Evolutionary conservation across 2,329 filamentous ascomycete genomes (phyloP).

Genomic region (Cercospora berteroae): DNA sequence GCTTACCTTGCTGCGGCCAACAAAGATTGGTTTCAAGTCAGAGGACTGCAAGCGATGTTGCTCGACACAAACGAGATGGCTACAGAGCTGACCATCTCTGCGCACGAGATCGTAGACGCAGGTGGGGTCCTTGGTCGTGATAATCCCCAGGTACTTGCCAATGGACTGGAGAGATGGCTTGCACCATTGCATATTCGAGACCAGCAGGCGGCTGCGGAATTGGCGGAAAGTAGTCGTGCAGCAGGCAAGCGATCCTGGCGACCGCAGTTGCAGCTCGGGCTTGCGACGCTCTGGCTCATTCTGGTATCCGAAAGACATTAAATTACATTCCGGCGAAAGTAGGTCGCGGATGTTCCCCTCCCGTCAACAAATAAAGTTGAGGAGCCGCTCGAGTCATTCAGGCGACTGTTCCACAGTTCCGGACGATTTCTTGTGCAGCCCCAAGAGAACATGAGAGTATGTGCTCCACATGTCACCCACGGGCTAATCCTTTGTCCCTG

Average conservation of each 20-base stretch:
- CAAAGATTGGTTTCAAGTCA: conserved; percentile 22
- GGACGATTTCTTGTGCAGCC: neutral
- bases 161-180: conserved; percentile 9
- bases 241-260: conserved; percentile 4
- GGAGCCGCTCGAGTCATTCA: neutral
- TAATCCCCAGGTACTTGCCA: conserved; percentile 11
- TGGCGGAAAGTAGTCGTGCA: conserved; percentile 5
- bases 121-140: neutral
- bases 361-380: neutral
- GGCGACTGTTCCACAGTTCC: neutral
- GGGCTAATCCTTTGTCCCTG: neutral
- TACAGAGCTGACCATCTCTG: conserved; percentile 1
- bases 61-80: conserved; percentile 21
- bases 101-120: conserved; percentile 3
- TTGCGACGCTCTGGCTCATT: conserved; percentile 20
- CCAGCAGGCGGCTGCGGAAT: neutral
- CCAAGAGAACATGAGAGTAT: neutral
- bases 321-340: neutral
- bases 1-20: conserved; percentile 25
- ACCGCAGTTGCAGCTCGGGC: conserved; percentile 17
- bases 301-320: conserved; percentile 1
- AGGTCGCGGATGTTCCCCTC: neutral
- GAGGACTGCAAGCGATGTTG: conserved; percentile 21
- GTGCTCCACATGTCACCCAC: neutral
- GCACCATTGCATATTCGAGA: neutral